These are phyloP conservation scores for Oxytropis ochrocephala DNA, from an alignment of 306 rosid species.

Conservation along the genomic window DNA sequence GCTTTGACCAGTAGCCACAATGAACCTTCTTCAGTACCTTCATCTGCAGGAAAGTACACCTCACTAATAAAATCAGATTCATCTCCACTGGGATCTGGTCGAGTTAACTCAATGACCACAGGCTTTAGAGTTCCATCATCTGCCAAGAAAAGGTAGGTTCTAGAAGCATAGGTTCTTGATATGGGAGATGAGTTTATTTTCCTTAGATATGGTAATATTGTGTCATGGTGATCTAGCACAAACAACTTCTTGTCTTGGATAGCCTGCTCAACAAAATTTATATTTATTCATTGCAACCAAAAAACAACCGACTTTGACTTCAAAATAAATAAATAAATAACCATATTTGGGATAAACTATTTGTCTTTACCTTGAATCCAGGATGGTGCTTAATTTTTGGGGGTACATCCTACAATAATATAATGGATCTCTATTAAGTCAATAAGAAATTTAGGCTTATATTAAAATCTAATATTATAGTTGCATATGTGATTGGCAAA, in stretches of 20 bases:
- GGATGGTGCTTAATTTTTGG: constrained; percentile 47
- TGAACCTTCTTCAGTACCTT: constrained; percentile 30
- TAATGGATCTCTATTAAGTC: too few relatives aligned
- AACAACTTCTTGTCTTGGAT: constrained; percentile 26
- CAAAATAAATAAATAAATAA: background rate
- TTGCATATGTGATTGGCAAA: background rate
- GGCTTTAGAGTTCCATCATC: constrained; percentile 57
- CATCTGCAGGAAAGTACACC: constrained; percentile 31
- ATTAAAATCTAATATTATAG: background rate
- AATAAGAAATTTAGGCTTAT: background rate
- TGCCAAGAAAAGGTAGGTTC: constrained; percentile 54
- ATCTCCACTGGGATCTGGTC: constrained; percentile 44
- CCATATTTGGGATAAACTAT: background rate
- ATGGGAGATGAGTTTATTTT: constrained; percentile 26
- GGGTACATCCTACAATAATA: constrained; percentile 47
- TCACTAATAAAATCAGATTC: constrained; percentile 32
- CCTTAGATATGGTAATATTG: constrained; percentile 44
- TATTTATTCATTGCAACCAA: background rate
- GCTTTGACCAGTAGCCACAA: constrained; percentile 65
- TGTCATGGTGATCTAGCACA: constrained; percentile 59
- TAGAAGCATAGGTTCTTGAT: constrained; percentile 45
- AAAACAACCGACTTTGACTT: background rate
- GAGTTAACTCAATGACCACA: constrained; percentile 56
- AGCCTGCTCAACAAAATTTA: constrained; percentile 34
- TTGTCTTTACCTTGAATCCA: constrained; percentile 31